These are phyloP conservation scores for Verticillium nubilum DNA, from an alignment of 2,329 filamentous ascomycete genomes.

Conservation along the genomic window DNA sequence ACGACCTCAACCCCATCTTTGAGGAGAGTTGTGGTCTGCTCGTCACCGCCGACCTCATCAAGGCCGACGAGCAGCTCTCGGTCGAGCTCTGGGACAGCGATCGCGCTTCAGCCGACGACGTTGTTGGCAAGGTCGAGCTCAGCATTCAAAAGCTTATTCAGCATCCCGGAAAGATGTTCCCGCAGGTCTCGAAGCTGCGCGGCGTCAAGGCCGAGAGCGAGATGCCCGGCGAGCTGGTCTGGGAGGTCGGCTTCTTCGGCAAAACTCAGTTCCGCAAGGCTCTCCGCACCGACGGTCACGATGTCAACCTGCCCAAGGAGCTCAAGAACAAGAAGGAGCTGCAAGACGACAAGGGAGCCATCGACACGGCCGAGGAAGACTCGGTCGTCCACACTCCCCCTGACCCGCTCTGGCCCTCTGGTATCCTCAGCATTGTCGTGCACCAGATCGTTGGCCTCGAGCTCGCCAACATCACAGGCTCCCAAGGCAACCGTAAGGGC, in stretches of 20 bases:
- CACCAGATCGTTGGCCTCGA: slow-evolving; percentile 96
- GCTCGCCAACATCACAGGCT: slow-evolving; percentile 85
- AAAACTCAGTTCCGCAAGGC: slow-evolving; percentile 85
- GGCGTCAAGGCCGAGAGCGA: slow-evolving; percentile 78
- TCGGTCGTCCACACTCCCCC: slow-evolving; percentile 86
- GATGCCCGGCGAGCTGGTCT: slow-evolving; percentile 92
- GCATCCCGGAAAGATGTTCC: slow-evolving; percentile 88
- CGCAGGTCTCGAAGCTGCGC: slow-evolving; percentile 75
- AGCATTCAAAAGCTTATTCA: slow-evolving; percentile 94
- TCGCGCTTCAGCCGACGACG: slow-evolving; percentile 84
- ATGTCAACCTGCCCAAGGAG: slow-evolving; percentile 67
- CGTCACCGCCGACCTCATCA: slow-evolving; percentile 84
- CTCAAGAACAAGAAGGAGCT: slow-evolving; percentile 70
- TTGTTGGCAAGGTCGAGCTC: slow-evolving; percentile 90
- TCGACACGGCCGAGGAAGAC: slow-evolving; percentile 71
- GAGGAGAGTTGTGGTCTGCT: slow-evolving; percentile 82
- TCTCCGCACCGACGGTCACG: slow-evolving; percentile 80
- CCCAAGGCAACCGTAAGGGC: slow-evolving; percentile 72
- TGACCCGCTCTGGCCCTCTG: slow-evolving; percentile 93
- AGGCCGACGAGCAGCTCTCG: slow-evolving; percentile 86
- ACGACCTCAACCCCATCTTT: slow-evolving; percentile 89
- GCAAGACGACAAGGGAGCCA: slow-evolving; percentile 80
- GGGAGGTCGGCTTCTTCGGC: slow-evolving; percentile 93
- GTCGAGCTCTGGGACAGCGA: slow-evolving; percentile 97
- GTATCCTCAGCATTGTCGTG: slow-evolving; percentile 77